Conservation (phyloP, 139 green algal genomes). For the Coccomyxa sp. region DNA sequence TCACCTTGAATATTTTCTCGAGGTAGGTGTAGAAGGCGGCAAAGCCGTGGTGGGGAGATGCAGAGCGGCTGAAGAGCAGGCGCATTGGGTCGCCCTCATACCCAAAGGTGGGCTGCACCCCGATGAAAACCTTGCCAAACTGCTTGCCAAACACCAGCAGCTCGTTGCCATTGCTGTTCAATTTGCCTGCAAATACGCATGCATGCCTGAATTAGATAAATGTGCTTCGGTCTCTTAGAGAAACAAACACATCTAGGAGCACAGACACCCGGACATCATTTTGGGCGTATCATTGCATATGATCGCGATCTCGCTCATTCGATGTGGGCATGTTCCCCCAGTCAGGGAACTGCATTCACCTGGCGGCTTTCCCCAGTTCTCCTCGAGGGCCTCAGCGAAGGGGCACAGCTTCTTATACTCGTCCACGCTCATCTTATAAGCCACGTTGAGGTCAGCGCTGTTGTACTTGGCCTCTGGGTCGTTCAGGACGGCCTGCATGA, state of each 20-base stretch:
- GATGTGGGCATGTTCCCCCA: no score
- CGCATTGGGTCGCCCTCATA: conserved; percentile 99
- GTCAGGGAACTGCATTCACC: not conserved
- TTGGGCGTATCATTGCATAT: no score
- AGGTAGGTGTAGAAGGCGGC: conserved; percentile 99
- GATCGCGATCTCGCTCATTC: no score
- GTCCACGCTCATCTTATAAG: conserved; percentile 87
- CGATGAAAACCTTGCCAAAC: conserved; percentile 99
- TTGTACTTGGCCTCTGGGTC: conserved; percentile 92
- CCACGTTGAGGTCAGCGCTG: conserved; percentile 93
- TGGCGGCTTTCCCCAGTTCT: conserved; percentile 97
- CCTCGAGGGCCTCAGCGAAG: conserved; percentile 91
- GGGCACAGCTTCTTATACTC: conserved; percentile 90
- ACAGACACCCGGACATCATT: no score
- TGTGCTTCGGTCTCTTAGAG: no score
- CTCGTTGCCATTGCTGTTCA: conserved; percentile 97
- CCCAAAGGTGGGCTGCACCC: conserved; percentile 98
- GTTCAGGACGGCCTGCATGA: conserved; percentile 88
- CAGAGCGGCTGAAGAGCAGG: conserved; percentile 92
- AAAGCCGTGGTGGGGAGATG: conserved; percentile 98
- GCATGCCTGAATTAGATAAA: no score
- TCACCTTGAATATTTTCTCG: conserved; percentile 87
- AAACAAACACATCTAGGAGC: no score
- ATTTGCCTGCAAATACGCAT: conserved; percentile 60
- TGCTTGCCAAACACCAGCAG: conserved; percentile 94